Conservation (phyloP, 164 flowering plant genomes). For the Piper longum region DNA sequence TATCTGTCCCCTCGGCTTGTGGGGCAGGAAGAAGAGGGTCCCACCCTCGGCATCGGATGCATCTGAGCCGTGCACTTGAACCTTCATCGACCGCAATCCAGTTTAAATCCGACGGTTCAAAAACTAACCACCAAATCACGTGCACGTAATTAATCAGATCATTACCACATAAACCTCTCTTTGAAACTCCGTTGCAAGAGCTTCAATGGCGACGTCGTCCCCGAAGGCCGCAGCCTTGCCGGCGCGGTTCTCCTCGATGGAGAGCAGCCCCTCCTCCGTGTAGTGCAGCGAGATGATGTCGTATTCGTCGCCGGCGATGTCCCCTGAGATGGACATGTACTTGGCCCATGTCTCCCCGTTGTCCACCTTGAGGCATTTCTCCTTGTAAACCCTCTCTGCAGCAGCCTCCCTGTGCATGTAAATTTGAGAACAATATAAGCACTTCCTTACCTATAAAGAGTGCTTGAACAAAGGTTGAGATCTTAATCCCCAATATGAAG, state of each 20-base stretch:
- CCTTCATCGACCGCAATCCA: constrained; percentile 17
- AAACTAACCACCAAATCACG: neutral
- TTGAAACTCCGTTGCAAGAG: constrained; percentile 10
- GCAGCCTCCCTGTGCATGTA: constrained; percentile 6
- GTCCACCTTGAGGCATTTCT: constrained; percentile 8
- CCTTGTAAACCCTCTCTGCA: constrained; percentile 11
- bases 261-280: constrained; percentile 10
- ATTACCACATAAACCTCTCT: constrained; percentile 11
- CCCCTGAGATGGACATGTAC: constrained; percentile 9
- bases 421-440: neutral
- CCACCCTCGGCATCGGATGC: constrained; percentile 72
- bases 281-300: constrained; percentile 12
- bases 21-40: constrained; percentile 11
- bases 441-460: too few species aligned
- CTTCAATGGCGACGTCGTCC: constrained; percentile 14
- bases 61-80: constrained; percentile 86
- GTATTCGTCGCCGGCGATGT: constrained; percentile 7
- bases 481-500: too few species aligned
- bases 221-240: constrained; percentile 16
- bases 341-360: constrained; percentile 12
- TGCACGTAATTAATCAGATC: neutral
- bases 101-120: neutral
- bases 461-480: too few species aligned
- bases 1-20: constrained; percentile 44
- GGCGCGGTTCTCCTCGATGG: constrained; percentile 11